These are phyloP conservation scores for Lepidium didymum DNA, from an alignment of 345 rosid species.

Conservation along the genomic window DNA sequence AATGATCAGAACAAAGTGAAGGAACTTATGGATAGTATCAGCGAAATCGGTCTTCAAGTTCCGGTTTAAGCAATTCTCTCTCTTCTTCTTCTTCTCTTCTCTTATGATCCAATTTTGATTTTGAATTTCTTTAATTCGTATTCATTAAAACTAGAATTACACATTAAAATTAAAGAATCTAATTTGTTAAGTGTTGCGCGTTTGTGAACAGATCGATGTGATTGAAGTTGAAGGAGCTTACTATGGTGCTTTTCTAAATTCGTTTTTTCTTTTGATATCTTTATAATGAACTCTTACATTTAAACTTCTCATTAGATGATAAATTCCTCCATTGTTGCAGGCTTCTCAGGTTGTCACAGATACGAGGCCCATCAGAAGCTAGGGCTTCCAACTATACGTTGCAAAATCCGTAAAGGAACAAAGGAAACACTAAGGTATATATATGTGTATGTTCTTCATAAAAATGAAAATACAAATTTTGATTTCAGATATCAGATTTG, in stretches of 20 bases:
- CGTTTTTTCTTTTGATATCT: background rate
- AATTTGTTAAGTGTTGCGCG: background rate
- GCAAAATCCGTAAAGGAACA: constrained; percentile 86
- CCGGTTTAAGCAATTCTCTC: constrained; percentile 40
- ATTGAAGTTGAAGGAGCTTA: constrained; percentile 89
- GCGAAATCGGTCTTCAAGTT: constrained; percentile 81
- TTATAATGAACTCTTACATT: background rate
- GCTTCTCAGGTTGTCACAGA: constrained; percentile 93
- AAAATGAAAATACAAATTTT: background rate
- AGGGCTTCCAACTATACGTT: constrained; percentile 80
- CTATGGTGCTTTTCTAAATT: constrained; percentile 42
- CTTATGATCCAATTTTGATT: background rate
- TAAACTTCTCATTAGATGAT: background rate
- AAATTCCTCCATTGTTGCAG: constrained; percentile 19
- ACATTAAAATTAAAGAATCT: background rate
- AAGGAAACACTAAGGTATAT: constrained; percentile 74
- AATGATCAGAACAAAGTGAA: constrained; percentile 77
- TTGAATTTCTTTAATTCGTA: background rate
- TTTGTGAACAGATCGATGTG: constrained; percentile 77
- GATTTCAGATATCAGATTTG: background rate
- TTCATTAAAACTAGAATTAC: background rate
- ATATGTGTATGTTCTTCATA: background rate
- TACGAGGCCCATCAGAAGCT: constrained; percentile 84
- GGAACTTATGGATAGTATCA: constrained; percentile 79
- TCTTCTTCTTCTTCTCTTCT: background rate